Conservation (phyloP, 2,329 filamentous ascomycete species). For the Ascochyta rabiei region DNA sequence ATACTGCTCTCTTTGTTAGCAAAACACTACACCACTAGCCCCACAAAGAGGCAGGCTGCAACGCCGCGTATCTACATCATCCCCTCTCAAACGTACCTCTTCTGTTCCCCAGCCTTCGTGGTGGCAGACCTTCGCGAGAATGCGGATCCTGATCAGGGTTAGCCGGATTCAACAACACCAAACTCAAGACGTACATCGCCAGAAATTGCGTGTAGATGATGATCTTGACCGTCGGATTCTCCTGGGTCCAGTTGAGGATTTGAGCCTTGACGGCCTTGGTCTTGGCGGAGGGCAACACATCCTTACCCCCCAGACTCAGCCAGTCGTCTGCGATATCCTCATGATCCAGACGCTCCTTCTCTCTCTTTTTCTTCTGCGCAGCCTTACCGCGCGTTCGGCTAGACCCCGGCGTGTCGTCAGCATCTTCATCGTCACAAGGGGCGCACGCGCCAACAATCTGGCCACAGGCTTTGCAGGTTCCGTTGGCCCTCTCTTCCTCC, state of each 20-base stretch:
- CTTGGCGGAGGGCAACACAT: constrained; percentile 53
- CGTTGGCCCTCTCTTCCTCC: constrained; percentile 9
- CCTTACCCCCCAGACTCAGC: constrained; percentile 44
- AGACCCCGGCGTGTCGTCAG: constrained; percentile 12
- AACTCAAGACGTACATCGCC: constrained; percentile 46
- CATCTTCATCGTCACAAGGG: constrained; percentile 30
- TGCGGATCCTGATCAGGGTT: constrained; percentile 46
- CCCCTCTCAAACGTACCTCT: constrained; percentile 36
- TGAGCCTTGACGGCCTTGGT: constrained; percentile 55
- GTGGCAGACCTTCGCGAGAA: constrained; percentile 58
- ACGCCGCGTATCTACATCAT: not conserved
- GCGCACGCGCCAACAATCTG: constrained; percentile 4
- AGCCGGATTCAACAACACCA: not conserved
- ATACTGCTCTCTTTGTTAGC: constrained; percentile 42
- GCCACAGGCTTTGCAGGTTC: constrained; percentile 46
- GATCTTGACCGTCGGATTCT: constrained; percentile 59
- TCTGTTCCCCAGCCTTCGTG: constrained; percentile 56
- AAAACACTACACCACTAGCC: too few relatives aligned
- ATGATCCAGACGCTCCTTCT: constrained; percentile 14
- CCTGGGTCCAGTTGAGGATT: constrained; percentile 52
- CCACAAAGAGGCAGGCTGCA: too few relatives aligned
- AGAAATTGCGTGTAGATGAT: constrained; percentile 67
- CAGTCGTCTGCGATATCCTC: constrained; percentile 48
- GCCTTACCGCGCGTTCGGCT: constrained; percentile 23
- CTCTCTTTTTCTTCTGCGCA: constrained; percentile 23